phyloP scores from a whole-genome alignment of 306 rosid species.

The Cucurbita argyrosperma region DNA sequence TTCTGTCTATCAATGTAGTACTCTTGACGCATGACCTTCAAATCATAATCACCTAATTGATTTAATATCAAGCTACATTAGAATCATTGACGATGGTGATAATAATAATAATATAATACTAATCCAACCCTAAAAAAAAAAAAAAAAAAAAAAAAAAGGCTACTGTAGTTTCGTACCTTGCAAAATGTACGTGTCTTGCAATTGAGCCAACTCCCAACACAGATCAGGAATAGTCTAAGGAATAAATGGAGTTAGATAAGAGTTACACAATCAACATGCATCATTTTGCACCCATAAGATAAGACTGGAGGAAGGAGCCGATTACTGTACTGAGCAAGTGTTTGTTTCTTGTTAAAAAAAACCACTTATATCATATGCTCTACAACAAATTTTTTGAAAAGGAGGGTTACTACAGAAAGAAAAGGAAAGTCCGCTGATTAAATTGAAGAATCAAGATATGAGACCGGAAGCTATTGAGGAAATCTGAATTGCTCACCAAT shows the following conservation, averaged over 20 bases:
- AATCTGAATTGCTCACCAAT: background rate
- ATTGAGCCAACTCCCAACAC: conserved; percentile 98
- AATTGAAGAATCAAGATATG: background rate
- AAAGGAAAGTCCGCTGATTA: background rate
- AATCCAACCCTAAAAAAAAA: conserved; percentile 5
- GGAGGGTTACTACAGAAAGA: background rate
- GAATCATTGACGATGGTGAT: background rate
- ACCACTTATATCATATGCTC: background rate
- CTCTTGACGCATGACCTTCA: conserved; percentile 98
- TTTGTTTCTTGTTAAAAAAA: background rate
- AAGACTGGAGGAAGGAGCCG: background rate
- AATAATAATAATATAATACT: conserved; percentile 2
- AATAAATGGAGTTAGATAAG: conserved; percentile 7
- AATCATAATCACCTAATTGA: conserved; percentile 84
- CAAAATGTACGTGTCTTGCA: conserved; percentile 91
- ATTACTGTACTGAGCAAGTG: background rate
- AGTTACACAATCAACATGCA: background rate
- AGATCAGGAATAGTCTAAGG: conserved; percentile 75
- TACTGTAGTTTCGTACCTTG: conserved; percentile 36
- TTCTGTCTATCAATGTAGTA: conserved; percentile 75
- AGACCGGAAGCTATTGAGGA: background rate
- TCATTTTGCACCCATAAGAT: background rate
- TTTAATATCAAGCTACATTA: conserved; percentile 8
- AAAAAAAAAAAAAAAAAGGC: background rate
- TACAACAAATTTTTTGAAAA: background rate